Base-by-base conservation (phyloP, 2,329 filamentous ascomycete genomes). In the Cladosporium sp. region DNA sequence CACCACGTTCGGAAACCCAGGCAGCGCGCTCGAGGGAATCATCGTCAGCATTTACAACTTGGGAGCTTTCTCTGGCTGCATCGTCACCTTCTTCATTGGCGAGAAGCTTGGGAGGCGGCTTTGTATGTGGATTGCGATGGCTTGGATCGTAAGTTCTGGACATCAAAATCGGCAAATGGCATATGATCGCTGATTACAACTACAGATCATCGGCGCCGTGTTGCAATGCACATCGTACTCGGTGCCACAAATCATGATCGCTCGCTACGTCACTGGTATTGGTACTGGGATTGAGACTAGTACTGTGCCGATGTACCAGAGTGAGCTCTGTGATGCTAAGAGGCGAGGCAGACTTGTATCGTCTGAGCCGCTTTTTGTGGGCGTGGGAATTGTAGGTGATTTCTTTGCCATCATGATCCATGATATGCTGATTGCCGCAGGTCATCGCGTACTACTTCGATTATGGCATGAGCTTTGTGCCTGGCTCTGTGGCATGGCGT, bases 211-310 rank as follows among this genome's bases (percentile, higher is more conserved):
- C 32, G 79, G 78, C 4, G 77, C 77, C 2, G 61, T 75, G 3
- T 68, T 81, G 3, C 78, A 80, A 64, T 72, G 75, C 2, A 70
- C 75, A 0, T 73, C 76, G 1, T 78, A 72, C 60, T 70, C 67
- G n/a, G 71, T 75, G 4, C 62, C 75, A 0, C 77, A 78, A 55
- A 71, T 80, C 58, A 74, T 79, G 35, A 70, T 78, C 7, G 79
- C 75, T 2, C 70, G 79, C 12, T 73, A 79, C 25, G 70, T 81
- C 9, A 75, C 79, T 0, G 79, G 79, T 4, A 62, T 79, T 8
- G 78, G 78, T 0, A 74, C 77, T 40, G 78, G 78, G 9, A 73
- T 77, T 36, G 71, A 77, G 60, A 79, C 75, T 3, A 73, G 71
- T 0, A 79, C 76, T 0, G 75, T 77, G 0, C 77, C 77, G 1